Evolutionary conservation across 345 rosid genomes (phyloP).

Genomic region (Salix udensis): DNA sequence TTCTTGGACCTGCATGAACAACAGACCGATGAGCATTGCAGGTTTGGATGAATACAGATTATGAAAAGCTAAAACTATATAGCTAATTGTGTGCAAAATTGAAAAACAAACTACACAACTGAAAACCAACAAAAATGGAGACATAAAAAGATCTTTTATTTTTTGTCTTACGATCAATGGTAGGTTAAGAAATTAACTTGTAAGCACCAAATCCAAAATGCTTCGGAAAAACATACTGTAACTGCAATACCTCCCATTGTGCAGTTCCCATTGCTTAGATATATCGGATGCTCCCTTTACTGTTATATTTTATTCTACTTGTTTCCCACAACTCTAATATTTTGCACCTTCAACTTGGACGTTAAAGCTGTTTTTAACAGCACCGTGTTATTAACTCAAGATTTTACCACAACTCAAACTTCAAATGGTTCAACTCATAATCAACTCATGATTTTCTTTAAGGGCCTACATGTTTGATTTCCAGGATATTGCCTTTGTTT

Average conservation of each 20-base stretch:
- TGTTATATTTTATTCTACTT: background rate
- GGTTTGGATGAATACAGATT: background rate
- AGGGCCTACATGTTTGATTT: background rate
- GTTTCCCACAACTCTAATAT: background rate
- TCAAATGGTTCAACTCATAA: slow-evolving; percentile 1
- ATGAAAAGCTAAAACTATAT: background rate
- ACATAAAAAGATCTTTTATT: background rate
- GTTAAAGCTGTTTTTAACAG: background rate
- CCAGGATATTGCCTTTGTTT: background rate
- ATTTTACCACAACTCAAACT: background rate
- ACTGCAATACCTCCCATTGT: background rate
- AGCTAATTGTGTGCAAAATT: background rate
- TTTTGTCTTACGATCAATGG: background rate
- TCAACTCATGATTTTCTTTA: background rate
- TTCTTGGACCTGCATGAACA: slow-evolving; percentile 50
- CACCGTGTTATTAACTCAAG: background rate
- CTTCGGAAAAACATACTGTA: background rate
- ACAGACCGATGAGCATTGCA: background rate
- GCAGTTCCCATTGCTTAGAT: background rate
- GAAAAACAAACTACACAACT: background rate
- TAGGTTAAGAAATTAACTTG: background rate
- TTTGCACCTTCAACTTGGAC: background rate
- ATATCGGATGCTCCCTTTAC: background rate
- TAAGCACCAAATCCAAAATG: background rate
- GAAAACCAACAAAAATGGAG: background rate